Conservation (phyloP, 1,284 basidiomycete species). For the Coniophora puteana region DNA sequence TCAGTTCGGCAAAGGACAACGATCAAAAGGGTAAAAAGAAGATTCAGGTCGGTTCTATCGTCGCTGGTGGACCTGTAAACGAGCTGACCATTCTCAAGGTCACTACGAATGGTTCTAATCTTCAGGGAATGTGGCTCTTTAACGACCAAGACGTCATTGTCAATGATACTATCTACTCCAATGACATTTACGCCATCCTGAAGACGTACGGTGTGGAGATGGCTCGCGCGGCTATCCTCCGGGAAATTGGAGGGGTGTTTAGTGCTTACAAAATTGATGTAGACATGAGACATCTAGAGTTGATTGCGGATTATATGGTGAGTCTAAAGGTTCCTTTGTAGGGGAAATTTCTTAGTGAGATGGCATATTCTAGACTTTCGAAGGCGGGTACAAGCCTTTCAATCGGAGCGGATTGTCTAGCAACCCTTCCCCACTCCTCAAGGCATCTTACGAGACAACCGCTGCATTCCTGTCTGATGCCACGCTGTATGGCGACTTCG, state of each 20-base stretch:
- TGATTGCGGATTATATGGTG: conserved; percentile 99
- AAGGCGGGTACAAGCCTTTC: conserved; percentile 97
- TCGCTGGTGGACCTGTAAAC: conserved; percentile 8
- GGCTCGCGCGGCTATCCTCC: conserved; percentile 88
- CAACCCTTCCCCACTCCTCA: conserved; percentile 90
- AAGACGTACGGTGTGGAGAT: conserved; percentile 97
- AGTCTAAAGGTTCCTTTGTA: conserved; percentile 23
- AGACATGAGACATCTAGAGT: conserved; percentile 89
- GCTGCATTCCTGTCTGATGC: conserved; percentile 95
- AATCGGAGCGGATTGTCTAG: conserved; percentile 93
- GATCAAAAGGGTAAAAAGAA: conserved; percentile 42
- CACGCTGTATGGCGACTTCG: conserved; percentile 91
- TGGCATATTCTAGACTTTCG: conserved; percentile 74
- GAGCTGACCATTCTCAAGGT: conserved; percentile 40
- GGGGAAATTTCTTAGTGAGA: conserved; percentile 6
- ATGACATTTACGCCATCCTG: conserved; percentile 93
- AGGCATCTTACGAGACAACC: conserved; percentile 97
- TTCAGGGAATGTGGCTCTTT: conserved; percentile 89
- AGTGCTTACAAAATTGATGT: conserved; percentile 98
- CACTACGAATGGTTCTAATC: conserved; percentile 89
- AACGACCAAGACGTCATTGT: conserved; percentile 75
- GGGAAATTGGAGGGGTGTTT: conserved; percentile 91
- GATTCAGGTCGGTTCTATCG: conserved; percentile 44
- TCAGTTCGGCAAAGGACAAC: conserved; percentile 57
- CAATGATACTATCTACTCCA: conserved; percentile 84